Base-by-base conservation (phyloP, 139 green algal species). In the Chlamydomonas eustigma region DNA sequence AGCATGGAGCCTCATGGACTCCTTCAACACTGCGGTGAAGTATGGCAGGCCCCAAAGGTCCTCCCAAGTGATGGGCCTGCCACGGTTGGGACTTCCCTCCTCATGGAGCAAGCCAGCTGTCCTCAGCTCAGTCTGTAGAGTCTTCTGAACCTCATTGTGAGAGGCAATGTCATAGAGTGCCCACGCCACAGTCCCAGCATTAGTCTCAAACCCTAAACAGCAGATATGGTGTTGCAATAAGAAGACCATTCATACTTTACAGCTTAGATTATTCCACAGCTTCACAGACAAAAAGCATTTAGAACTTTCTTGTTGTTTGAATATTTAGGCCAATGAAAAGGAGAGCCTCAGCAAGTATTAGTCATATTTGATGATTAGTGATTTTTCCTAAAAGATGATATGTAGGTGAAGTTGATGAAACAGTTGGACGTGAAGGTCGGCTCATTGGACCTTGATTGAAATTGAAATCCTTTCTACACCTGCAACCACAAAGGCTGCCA, bases 161-260 rank as follows among this genome's bases (percentile, higher is more conserved):
- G 58, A 69, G 58, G 58, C 24, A 69, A 69, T 30, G n/a, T 30
- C 58, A 22, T 69, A 32, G 58, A 69, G 44, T 28, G 44, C 44
- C 44, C 44, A 58, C 44, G 44, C 44, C 18, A 58, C 18, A 18
- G 44, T 58, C 12, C 44, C 44, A 18, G 44, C 44, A 58, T 58
- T 58, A 18, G 44, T 58, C 44, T 58, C 44, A 18, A 58, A 58
- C 12, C 44, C 44, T 58, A 18, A 18, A 12, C 12, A 18, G 44
- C 44, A 58, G 44, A 58, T 28, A 58, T 28, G 12, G 44, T 28
- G 44, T 12, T 28, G 44, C 12, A 58, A 58, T 28, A 58, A 58
- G 44, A 58, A 18, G 44, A 12, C 44, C 44, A 58, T 58, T 58
- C 12, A 58, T 12, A 58, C 44, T 58, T 58, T 12, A 58, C 44